Conservation (phyloP, 768 basidiomycete species). For the Amanita polypyramis region DNA sequence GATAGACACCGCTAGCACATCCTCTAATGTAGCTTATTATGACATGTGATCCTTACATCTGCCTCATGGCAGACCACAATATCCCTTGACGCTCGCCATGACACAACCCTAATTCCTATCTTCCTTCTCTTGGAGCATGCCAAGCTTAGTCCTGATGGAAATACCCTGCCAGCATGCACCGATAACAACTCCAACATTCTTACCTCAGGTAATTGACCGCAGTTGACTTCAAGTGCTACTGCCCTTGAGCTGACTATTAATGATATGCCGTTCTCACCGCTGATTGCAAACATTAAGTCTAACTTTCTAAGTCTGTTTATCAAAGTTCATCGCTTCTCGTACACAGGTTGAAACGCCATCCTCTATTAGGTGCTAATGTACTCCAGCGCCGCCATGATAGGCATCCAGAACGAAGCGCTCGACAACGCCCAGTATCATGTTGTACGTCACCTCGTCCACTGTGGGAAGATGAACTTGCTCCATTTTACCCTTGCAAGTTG, state of each 20-base stretch:
- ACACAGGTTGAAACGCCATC: neutral
- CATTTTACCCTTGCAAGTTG: neutral
- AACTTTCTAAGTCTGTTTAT: neutral
- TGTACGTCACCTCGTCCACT: constrained; percentile 27
- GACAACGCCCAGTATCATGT: constrained; percentile 28
- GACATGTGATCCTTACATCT: constrained; percentile 1
- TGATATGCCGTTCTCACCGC: constrained; percentile 4
- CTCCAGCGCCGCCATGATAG: constrained; percentile 1
- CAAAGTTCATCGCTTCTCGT: neutral
- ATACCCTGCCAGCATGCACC: neutral
- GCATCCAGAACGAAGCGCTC: constrained; percentile 24
- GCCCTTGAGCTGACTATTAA: constrained; percentile 1
- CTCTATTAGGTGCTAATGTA: neutral
- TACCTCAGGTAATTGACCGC: constrained; percentile 4
- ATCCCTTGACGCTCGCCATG: constrained; percentile 1
- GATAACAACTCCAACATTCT: neutral
- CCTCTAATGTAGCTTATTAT: constrained; percentile 2
- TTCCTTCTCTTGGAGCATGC: neutral
- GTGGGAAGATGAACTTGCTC: constrained; percentile 10
- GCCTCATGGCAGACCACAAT: constrained; percentile 5
- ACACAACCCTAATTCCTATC: constrained; percentile 4
- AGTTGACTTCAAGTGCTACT: neutral
- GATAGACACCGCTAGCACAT: constrained; percentile 1
- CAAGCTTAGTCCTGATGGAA: neutral
- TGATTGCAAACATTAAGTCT: neutral